Evolutionary conservation across 257 asterid species (phyloP).

Genomic region (Cruciata laevipes): DNA sequence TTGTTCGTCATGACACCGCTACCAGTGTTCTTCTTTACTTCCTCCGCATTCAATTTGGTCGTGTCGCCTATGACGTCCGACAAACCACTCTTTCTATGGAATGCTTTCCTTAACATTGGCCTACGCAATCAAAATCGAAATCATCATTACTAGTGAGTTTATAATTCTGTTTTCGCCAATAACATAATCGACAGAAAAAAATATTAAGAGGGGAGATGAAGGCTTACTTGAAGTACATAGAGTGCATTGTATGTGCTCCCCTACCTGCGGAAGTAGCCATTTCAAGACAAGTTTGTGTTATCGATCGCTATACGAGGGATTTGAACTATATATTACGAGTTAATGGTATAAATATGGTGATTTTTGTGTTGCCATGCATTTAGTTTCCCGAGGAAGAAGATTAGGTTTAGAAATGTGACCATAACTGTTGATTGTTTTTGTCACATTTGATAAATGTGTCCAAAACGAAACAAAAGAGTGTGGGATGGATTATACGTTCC

Average conservation of each 20-base stretch:
- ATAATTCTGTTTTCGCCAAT: too few species aligned
- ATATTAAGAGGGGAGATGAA: background rate
- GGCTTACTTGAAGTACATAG: constrained; percentile 60
- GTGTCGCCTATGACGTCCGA: constrained; percentile 31
- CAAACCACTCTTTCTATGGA: constrained; percentile 42
- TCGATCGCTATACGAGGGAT: background rate
- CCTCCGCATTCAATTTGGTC: constrained; percentile 37
- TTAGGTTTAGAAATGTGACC: background rate
- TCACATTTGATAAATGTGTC: background rate
- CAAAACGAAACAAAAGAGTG: background rate
- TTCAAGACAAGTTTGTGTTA: background rate
- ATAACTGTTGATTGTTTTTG: background rate
- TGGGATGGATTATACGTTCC: background rate
- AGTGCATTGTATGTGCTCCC: constrained; percentile 57
- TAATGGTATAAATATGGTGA: background rate
- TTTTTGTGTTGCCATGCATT: constrained; percentile 10
- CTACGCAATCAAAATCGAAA: constrained; percentile 9
- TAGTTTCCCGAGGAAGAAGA: constrained; percentile 39
- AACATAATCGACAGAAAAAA: too few species aligned
- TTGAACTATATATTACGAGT: background rate
- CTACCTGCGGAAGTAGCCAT: constrained; percentile 77
- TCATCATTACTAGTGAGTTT: background rate
- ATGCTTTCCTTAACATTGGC: constrained; percentile 52
- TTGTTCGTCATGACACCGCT: constrained; percentile 1
- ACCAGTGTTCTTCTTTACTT: constrained; percentile 22